Evolutionary conservation across 495 filamentous ascomycete genomes (phyloP), one percentile per base, ranked within the genome.

Genomic region (Aspergillus sclerotiicarbonarius): DNA sequence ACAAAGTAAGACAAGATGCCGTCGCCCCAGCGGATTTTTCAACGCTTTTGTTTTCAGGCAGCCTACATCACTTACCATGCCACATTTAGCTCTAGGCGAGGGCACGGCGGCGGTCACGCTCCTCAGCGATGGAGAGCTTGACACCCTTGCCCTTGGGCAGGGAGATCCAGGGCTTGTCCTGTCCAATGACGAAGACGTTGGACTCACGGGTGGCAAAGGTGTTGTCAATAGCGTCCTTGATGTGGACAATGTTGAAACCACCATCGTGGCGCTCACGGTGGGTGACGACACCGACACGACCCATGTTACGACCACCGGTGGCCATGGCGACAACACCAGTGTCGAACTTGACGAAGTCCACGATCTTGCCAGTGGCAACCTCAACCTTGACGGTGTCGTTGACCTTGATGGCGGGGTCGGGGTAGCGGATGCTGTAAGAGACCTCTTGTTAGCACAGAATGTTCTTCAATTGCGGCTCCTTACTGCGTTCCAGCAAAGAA

Each of bases 361-460:
- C 67, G 82, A 98, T 95, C 86, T 98, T 98, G 82, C 94, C 94
- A 53, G 93, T 94, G 66, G 90, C 83, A 49, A 98, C 83, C 68
- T 98, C 90, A 67, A 98, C 92, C 88, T 98, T 98, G 79, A 98
- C 92, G 58, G 94, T 97, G 84, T 98, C 95, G 84, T 98, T 98
- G 82, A 98, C 93, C 84, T 93, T 94, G 86, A 98, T 94, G 59
- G 85, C 73, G 30, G 95, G 94, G 79, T 98, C 94, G 58, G 94
- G 95, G 86, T 97, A 98, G 67, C 94, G 93, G 82, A 98, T 97
- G 76, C 92, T 97, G 71, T 66, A 75, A 37, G 57, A 55, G 55
- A 58, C 45, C 15, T 25, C 57, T 51, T 49, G 62, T 80, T 76
- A 80, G 76, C 74, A 73, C 58, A 67, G 53, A 53, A 52, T 62